Percentiles rank a stretch among this genome's conserved stretches.
phyloP scores from a whole-genome alignment of 129 eudicot genomes.

The Gnaphalium uliginosum region DNA sequence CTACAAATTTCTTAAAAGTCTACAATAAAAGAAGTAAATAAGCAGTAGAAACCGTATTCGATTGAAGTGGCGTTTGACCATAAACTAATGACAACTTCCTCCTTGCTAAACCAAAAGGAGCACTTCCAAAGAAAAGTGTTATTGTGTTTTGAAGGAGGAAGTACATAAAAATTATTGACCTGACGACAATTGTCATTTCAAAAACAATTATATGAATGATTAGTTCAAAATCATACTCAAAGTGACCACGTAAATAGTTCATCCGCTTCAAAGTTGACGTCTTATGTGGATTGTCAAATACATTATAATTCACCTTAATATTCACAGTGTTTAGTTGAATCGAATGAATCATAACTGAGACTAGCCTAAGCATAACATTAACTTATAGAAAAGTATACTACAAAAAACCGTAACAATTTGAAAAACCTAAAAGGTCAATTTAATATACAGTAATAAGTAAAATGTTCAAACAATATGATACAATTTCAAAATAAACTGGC shows the following conservation, averaged over 20 bases:
- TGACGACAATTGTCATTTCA: background rate
- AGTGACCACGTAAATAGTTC: background rate
- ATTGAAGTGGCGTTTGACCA: background rate
- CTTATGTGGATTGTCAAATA: background rate
- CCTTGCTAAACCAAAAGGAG: no score
- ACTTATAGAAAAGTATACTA: no score
- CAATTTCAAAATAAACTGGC: background rate
- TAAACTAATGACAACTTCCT: background rate
- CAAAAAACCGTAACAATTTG: no score
- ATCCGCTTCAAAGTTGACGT: background rate
- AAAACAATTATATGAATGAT: conserved; percentile 6
- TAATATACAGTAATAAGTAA: no score
- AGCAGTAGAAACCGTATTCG: background rate
- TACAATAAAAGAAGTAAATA: background rate
- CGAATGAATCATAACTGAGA: background rate
- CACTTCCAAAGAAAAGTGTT: no score
- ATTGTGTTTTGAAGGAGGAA: no score
- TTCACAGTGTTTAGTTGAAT: background rate
- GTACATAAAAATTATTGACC: no score
- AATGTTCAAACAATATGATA: no score
- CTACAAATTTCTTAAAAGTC: conserved; percentile 6
- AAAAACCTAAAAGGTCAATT: no score
- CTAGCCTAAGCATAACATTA: background rate
- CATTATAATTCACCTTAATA: background rate
- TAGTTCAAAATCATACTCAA: background rate